Conservation (phyloP, 208 protist genomes). For the Wallacemonas sp. region DNA sequence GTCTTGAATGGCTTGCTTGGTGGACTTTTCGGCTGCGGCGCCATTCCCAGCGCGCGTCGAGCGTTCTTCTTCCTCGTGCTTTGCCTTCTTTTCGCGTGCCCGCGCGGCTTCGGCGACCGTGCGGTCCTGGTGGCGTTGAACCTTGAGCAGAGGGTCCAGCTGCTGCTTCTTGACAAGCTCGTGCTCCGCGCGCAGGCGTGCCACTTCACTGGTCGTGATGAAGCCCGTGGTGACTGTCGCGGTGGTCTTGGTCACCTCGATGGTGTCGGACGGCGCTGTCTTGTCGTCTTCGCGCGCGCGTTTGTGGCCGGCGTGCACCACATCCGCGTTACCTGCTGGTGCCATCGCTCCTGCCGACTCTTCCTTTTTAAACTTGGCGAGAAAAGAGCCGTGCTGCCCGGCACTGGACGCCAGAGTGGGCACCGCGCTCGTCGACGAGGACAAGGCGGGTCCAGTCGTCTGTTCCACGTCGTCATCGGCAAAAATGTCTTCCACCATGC, state of each 20-base stretch:
- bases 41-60: neutral
- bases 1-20: slow-evolving; percentile 33
- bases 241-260: neutral
- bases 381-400: slow-evolving; percentile 19
- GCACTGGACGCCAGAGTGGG: too few species aligned
- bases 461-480: slow-evolving; percentile 39
- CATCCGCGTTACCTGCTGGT: neutral
- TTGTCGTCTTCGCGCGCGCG: slow-evolving; percentile 19
- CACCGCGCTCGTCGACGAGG: neutral
- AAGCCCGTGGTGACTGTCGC: slow-evolving; percentile 41
- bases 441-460: neutral
- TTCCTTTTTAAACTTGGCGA: slow-evolving; percentile 43
- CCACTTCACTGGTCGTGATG: slow-evolving; percentile 54
- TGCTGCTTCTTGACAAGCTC: slow-evolving; percentile 69
- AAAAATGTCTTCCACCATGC: slow-evolving; percentile 73
- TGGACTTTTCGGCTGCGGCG: neutral
- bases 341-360: neutral
- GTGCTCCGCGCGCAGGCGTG: slow-evolving; percentile 56
- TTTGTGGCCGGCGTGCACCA: slow-evolving; percentile 5
- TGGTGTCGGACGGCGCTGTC: neutral
- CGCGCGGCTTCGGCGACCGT: slow-evolving; percentile 65
- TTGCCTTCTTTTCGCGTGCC: slow-evolving; percentile 31
- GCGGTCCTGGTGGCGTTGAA: slow-evolving; percentile 63
- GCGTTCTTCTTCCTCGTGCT: slow-evolving; percentile 13
- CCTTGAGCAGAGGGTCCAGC: slow-evolving; percentile 63